Base-by-base conservation (phyloP, 2,329 filamentous ascomycete species). In the Onygenales sp. region DNA sequence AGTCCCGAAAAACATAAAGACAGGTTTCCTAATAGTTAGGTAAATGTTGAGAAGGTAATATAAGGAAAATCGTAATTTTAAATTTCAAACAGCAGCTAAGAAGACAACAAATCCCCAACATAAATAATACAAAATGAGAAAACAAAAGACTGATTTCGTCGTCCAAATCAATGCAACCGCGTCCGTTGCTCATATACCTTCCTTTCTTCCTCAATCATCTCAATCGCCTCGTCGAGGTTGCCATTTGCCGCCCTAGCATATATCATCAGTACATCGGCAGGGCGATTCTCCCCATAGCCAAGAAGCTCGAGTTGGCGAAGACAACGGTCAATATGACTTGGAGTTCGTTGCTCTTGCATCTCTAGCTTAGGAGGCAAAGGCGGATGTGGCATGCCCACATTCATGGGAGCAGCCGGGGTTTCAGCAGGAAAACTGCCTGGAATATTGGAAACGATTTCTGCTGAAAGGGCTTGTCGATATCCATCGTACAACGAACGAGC, bases 141-240 rank as follows among this genome's bases (percentile, higher is more conserved):
- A 36, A 21, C 9, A 42, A 32, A 43, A 42, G 14, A 14, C 6
- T n/a, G 14, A 50, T 42, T n/a, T 32, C 11, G 27, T 13, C 42
- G 36, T 50, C 31, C 10, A 13, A 45, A 51, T 56, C 49, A 56
- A 7, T 36, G 17, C 13, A 31, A 17, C 10, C 36, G 31, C 6
- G 9, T 33, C 52, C 61, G 63, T 45, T 67, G 60, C 36, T 66
- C 64, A 60, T 73, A 74, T 3, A 63, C 70, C 53, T 67, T 69
- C 43, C 70, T 67, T 54, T 77, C 74, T 54, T 77, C 74, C 55
- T 76, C 74, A 57, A 77, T 75, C 68, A 76, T 74, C 46, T 76
- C 74, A 58, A 77, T 75, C 2, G 74, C 74, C 51, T 74, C 70
- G 31, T 61, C 61, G 21, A 77, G 59, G 50, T 65, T 66, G 13